Conservation (phyloP, 2,329 filamentous ascomycete genomes). For the Paramyrothecium sp. region DNA sequence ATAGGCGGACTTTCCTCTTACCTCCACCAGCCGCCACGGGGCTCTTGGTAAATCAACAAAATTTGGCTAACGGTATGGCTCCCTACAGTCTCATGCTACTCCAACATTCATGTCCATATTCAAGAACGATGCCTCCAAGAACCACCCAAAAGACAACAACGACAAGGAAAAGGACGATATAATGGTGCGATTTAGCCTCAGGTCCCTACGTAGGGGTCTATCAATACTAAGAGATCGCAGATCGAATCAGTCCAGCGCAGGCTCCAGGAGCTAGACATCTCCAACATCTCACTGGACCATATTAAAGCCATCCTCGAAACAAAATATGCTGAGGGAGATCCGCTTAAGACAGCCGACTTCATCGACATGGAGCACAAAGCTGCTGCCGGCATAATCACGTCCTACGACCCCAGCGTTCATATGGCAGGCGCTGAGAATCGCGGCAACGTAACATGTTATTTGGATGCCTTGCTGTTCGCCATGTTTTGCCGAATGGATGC, state of each 20-base stretch:
- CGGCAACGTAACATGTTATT: conserved; percentile 85
- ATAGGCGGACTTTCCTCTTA: not conserved
- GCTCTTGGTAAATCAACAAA: not conserved
- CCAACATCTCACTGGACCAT: conserved; percentile 54
- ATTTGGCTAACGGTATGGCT: conserved; percentile 5
- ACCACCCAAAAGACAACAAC: conserved; percentile 38
- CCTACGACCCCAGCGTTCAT: conserved; percentile 68
- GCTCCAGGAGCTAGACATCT: conserved; percentile 43
- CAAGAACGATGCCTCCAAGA: conserved; percentile 57
- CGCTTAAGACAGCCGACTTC: conserved; percentile 73
- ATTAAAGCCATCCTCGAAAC: conserved; percentile 56
- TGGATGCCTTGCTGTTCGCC: conserved; percentile 87
- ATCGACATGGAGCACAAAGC: conserved; percentile 78
- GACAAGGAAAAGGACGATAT: conserved; percentile 46
- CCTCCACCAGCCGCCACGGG: not conserved
- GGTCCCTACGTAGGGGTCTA: not conserved
- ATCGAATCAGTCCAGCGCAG: conserved; percentile 38
- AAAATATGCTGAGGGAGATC: conserved; percentile 65
- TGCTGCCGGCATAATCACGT: conserved; percentile 72
- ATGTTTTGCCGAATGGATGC: conserved; percentile 92
- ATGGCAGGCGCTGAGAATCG: conserved; percentile 87
- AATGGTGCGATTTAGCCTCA: conserved; percentile 28
- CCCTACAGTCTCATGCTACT: conserved; percentile 46
- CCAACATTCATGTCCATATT: conserved; percentile 65
- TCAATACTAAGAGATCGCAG: conserved; percentile 20